These are phyloP conservation scores for Arbutus unedo DNA, from an alignment of 148 eudicot species.

Conservation along the genomic window DNA sequence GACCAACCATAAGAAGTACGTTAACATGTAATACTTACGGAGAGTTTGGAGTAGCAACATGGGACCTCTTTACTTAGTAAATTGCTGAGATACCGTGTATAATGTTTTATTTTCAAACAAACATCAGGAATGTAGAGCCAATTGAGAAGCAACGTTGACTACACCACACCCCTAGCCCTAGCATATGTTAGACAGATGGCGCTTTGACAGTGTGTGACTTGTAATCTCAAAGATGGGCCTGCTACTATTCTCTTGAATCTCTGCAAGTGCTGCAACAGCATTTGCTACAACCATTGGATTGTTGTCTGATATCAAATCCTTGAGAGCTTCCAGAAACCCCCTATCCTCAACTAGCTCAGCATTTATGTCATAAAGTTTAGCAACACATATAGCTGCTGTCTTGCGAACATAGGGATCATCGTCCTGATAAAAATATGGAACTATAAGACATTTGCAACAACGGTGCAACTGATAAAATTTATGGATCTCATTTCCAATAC, in stretches of 20 bases:
- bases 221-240: constrained; percentile 89
- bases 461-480: neutral
- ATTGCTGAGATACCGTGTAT: no score
- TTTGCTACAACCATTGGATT: constrained; percentile 99
- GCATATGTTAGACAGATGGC: no score
- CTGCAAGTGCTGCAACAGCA: constrained; percentile 99
- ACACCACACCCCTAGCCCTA: no score
- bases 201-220: constrained; percentile 84
- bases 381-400: constrained; percentile 99
- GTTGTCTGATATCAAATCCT: constrained; percentile 97
- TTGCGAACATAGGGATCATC: constrained; percentile 99
- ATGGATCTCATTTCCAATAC: neutral
- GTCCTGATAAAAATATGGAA: constrained; percentile 46
- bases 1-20: no score
- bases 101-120: no score
- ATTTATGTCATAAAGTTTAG: constrained; percentile 96
- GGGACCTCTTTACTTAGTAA: no score
- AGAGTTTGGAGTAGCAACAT: no score
- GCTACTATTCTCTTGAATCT: constrained; percentile 88
- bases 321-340: constrained; percentile 91
- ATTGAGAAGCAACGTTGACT: no score
- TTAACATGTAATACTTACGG: no score
- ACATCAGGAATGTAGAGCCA: no score
- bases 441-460: constrained; percentile 5
- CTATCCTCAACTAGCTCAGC: constrained; percentile 99